Percentiles rank a stretch among this genome's conserved stretches.
Evolutionary conservation across 306 rosid genomes (phyloP).

Genomic region (Trifolium subterraneum): DNA sequence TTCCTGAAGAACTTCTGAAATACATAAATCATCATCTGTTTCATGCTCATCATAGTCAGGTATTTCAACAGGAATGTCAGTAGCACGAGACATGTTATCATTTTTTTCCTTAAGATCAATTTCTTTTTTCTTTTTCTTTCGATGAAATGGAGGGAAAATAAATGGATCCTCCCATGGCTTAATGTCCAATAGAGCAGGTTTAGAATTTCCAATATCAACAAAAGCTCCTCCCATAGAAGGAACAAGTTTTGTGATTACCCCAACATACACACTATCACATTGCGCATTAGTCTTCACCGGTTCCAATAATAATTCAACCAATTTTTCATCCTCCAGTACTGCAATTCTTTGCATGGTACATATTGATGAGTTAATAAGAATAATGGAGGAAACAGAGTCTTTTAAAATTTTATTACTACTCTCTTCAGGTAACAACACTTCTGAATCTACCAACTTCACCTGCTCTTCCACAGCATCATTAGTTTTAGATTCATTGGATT

Average conservation of each 20-base stretch:
- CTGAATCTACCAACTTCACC: slow-evolving; percentile 55
- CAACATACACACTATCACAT: slow-evolving; percentile 90
- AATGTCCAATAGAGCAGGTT: slow-evolving; percentile 86
- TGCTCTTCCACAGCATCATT: slow-evolving; percentile 48
- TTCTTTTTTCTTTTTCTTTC: slow-evolving; percentile 55
- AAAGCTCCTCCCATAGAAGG: slow-evolving; percentile 98
- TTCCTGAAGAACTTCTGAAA: slow-evolving; percentile 67
- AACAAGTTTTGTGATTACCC: slow-evolving; percentile 81
- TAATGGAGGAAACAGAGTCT: slow-evolving; percentile 66
- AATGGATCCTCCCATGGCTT: slow-evolving; percentile 84
- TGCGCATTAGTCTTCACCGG: slow-evolving; percentile 95
- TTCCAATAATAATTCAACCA: slow-evolving; percentile 88
- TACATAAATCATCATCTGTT: slow-evolving; percentile 74
- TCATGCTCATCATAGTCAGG: slow-evolving; percentile 68
- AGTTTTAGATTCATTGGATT: slow-evolving; percentile 47
- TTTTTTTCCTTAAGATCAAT: slow-evolving; percentile 48
- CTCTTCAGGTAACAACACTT: slow-evolving; percentile 60
- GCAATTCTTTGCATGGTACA: slow-evolving; percentile 99
- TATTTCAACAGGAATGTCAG: slow-evolving; percentile 45
- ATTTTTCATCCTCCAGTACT: slow-evolving; percentile 78
- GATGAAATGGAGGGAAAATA: slow-evolving; percentile 87
- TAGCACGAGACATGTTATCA: slow-evolving; percentile 45
- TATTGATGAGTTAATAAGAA: slow-evolving; percentile 90
- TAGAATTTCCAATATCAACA: slow-evolving; percentile 81
- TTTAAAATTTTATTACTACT: slow-evolving; percentile 46